These are phyloP conservation scores for Cymbopogon citratus DNA, from an alignment of 176 grass and related monocot genomes.

Conservation along the genomic window DNA sequence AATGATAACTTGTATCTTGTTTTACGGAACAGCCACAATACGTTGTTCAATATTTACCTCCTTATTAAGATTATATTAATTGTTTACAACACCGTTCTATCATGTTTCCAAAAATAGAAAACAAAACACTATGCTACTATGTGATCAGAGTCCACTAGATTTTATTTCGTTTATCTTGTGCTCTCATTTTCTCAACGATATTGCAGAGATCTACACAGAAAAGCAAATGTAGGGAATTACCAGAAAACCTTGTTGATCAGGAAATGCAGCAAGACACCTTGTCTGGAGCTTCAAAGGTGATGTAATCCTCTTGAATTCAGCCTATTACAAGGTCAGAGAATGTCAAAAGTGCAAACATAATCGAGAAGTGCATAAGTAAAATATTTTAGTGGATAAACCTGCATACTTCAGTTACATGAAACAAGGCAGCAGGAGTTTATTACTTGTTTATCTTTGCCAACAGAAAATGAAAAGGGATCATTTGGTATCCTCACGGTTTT, in stretches of 20 bases:
- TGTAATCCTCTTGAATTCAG: conserved; percentile 80
- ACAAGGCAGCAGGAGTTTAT: background rate
- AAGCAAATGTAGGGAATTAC: conserved; percentile 38
- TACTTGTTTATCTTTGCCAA: conserved; percentile 13
- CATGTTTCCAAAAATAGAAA: background rate
- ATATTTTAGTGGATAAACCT: background rate
- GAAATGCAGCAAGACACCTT: conserved; percentile 87
- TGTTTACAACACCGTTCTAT: background rate
- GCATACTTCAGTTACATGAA: background rate
- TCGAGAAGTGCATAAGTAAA: background rate
- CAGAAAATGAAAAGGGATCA: background rate
- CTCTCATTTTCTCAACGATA: background rate
- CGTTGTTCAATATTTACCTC: background rate
- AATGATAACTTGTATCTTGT: background rate
- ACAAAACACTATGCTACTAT: background rate
- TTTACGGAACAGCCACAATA: background rate
- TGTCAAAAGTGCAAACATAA: conserved; percentile 14
- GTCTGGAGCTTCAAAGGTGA: conserved; percentile 89
- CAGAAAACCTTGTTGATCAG: conserved; percentile 99
- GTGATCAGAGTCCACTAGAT: background rate
- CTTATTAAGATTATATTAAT: background rate
- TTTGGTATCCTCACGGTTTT: background rate
- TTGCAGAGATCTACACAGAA: background rate
- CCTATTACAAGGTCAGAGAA: conserved; percentile 37
- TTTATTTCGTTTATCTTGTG: background rate